Percentiles rank a stretch among this genome's conserved stretches.
These are phyloP conservation scores for Setaria viridis DNA, from an alignment of 202 grass and related monocot genomes.

Conservation along the genomic window DNA sequence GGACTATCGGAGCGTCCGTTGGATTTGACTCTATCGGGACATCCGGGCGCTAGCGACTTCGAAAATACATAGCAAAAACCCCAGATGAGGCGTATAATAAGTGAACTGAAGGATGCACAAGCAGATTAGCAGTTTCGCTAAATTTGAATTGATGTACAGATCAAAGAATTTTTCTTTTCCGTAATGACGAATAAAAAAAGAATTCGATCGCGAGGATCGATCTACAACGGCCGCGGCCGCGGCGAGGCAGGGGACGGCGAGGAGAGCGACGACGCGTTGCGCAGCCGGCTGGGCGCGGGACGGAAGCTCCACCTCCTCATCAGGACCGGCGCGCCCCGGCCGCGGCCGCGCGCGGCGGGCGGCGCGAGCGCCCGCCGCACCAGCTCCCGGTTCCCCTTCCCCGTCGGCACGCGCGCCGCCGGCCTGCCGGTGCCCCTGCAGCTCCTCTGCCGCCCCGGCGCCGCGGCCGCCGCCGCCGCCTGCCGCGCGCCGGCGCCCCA, in stretches of 20 bases:
- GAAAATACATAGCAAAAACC: background rate
- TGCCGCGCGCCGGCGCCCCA: background rate
- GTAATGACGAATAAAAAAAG: background rate
- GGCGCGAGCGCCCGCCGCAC: constrained; percentile 72
- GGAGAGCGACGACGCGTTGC: constrained; percentile 54
- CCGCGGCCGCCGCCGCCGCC: background rate
- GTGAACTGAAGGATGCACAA: background rate
- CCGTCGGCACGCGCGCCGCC: constrained; percentile 28
- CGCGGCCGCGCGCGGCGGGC: constrained; percentile 35
- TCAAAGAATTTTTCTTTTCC: background rate
- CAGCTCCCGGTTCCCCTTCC: constrained; percentile 72
- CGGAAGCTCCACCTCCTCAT: constrained; percentile 76
- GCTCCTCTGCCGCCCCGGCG: constrained; percentile 19
- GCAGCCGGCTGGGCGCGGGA: constrained; percentile 70
- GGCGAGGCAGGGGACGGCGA: constrained; percentile 26
- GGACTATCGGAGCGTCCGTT: no score
- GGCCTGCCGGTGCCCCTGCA: background rate
- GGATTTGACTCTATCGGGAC: no score
- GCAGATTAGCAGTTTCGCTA: background rate
- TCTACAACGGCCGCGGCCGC: constrained; percentile 31
- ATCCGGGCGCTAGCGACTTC: no score
- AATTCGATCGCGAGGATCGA: background rate
- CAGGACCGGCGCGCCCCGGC: background rate
- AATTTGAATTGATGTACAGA: background rate
- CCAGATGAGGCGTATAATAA: background rate